Percentiles rank a stretch among this genome's conserved stretches.
phyloP scores from a whole-genome alignment of 1,284 basidiomycete genomes.

The Cerrena zonata region DNA sequence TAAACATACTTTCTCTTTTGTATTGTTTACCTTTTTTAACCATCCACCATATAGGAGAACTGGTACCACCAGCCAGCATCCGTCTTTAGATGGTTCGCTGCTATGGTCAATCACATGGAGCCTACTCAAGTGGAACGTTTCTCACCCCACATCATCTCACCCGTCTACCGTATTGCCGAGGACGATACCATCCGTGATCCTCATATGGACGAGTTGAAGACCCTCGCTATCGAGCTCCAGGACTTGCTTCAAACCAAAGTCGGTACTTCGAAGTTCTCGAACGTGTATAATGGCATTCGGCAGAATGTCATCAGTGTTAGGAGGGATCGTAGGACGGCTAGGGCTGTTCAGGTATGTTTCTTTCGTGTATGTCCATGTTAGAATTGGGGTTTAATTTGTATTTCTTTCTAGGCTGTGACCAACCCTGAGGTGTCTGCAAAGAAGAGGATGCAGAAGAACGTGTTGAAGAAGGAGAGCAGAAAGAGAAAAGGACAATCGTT shows the following conservation, averaged over 20 bases:
- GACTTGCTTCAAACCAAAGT: slow-evolving; percentile 84
- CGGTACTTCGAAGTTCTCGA: slow-evolving; percentile 77
- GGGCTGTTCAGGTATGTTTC: slow-evolving; percentile 51
- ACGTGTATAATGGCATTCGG: slow-evolving; percentile 74
- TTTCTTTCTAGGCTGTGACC: slow-evolving; percentile 42
- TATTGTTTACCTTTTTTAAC: no score
- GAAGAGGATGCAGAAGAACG: slow-evolving; percentile 64
- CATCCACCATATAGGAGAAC: slow-evolving; percentile 39
- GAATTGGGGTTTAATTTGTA: slow-evolving; percentile 3
- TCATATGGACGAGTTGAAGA: slow-evolving; percentile 82
- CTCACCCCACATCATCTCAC: slow-evolving; percentile 80
- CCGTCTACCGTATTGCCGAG: slow-evolving; percentile 81
- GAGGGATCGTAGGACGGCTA: slow-evolving; percentile 66
- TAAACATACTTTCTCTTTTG: no score
- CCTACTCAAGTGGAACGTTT: slow-evolving; percentile 54
- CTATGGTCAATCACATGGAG: slow-evolving; percentile 75
- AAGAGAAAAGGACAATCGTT: slow-evolving; percentile 68
- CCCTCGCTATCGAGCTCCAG: slow-evolving; percentile 78
- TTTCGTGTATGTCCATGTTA: background rate
- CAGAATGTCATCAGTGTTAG: slow-evolving; percentile 66
- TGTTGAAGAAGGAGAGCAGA: slow-evolving; percentile 73
- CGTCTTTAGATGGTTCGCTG: slow-evolving; percentile 89
- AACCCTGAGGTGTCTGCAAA: slow-evolving; percentile 76
- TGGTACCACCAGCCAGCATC: slow-evolving; percentile 82
- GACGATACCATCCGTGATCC: slow-evolving; percentile 76